A percentile compares a stretch with the other conserved stretches of the same genome.
Evolutionary conservation across 2,329 filamentous ascomycete genomes (phyloP).

Genomic region (Sclerotinia borealis): DNA sequence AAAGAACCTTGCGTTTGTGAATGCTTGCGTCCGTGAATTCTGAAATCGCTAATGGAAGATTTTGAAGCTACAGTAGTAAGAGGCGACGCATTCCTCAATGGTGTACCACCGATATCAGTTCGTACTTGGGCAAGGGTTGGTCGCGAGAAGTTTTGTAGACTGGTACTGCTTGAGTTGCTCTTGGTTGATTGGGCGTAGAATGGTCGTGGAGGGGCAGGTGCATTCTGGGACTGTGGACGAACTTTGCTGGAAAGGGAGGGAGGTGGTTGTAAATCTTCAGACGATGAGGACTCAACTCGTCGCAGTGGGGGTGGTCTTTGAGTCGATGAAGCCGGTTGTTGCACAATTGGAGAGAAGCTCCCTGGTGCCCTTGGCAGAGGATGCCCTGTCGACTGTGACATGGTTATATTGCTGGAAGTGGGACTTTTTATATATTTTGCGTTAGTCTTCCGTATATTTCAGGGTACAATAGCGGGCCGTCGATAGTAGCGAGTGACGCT

Average conservation of each 20-base stretch:
- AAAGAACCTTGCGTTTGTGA: slow-evolving; percentile 73
- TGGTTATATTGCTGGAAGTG: slow-evolving; percentile 16
- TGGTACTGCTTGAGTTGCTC: slow-evolving; percentile 42
- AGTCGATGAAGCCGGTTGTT: slow-evolving; percentile 23
- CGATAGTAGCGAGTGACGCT: slow-evolving; percentile 9
- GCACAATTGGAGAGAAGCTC: slow-evolving; percentile 32
- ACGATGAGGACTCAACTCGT: slow-evolving; percentile 42
- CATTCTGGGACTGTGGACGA: slow-evolving; percentile 42
- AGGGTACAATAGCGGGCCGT: slow-evolving; percentile 12
- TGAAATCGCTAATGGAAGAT: slow-evolving; percentile 30
- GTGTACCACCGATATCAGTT: slow-evolving; percentile 17
- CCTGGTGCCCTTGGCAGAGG: slow-evolving; percentile 26
- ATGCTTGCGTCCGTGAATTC: slow-evolving; percentile 55
- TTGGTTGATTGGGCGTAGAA: slow-evolving; percentile 43
- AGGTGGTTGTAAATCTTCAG: slow-evolving; percentile 35
- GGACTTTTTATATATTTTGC: slow-evolving; percentile 11
- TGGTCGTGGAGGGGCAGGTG: slow-evolving; percentile 37
- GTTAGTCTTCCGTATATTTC: slow-evolving; percentile 10
- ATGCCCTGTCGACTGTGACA: slow-evolving; percentile 25
- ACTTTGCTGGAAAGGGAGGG: slow-evolving; percentile 33
- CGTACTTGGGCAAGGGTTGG: slow-evolving; percentile 35
- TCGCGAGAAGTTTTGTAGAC: slow-evolving; percentile 52
- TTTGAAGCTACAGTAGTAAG: slow-evolving; percentile 38
- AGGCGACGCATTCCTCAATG: slow-evolving; percentile 36
- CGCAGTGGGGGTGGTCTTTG: slow-evolving; percentile 38